Conservation (phyloP, 202 grass and related monocot species). For the Setaria italica region DNA sequence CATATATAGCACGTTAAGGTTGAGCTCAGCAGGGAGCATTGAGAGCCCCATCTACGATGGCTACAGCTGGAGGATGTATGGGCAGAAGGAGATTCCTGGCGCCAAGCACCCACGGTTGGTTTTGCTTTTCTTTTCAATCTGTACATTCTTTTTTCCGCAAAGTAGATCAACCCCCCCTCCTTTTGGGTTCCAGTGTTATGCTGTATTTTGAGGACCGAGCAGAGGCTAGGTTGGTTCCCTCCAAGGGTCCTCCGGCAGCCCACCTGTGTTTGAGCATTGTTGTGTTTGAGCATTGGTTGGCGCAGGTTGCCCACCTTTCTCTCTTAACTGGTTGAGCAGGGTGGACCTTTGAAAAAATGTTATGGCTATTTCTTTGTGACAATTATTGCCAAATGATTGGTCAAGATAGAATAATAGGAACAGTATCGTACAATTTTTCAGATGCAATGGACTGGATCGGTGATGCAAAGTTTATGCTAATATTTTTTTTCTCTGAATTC, state of each 20-base stretch:
- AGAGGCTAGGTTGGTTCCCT: no score
- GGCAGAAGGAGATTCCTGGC: constrained; percentile 64
- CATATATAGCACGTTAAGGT: constrained; percentile 42
- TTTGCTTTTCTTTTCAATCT: not conserved
- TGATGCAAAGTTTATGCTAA: not conserved
- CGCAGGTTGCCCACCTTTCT: no score
- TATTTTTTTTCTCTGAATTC: not conserved
- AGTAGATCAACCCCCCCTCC: not conserved
- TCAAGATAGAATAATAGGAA: not conserved
- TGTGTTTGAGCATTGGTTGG: no score
- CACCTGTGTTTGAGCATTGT: no score
- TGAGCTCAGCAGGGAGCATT: constrained; percentile 16
- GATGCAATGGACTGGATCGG: no score
- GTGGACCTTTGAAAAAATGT: no score
- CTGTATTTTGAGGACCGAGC: not conserved
- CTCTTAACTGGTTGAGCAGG: no score
- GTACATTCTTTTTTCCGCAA: constrained; percentile 9
- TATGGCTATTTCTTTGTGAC: not conserved
- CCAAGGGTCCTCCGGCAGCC: no score
- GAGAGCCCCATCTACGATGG: constrained; percentile 52
- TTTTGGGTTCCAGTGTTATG: not conserved
- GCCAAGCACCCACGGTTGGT: constrained; percentile 59
- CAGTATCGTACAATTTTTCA: not conserved
- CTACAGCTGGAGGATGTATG: constrained; percentile 65
- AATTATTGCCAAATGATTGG: not conserved